Evolutionary conservation across 2,329 filamentous ascomycete genomes (phyloP), one percentile per base, ranked within the genome.

Genomic region (Cladophialophora exuberans): DNA sequence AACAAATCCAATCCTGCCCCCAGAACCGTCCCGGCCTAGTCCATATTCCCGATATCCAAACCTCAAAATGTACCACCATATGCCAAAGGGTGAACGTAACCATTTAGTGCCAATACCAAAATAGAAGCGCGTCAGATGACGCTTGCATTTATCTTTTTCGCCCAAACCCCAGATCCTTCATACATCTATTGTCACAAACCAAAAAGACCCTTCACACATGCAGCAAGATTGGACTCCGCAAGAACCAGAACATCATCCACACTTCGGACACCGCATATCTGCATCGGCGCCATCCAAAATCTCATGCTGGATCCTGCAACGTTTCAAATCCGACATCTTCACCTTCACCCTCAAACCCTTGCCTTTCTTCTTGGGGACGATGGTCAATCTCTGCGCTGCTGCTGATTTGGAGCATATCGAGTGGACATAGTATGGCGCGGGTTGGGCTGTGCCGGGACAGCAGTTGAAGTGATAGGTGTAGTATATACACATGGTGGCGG

Each of bases 381-480:
- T 15, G 4, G 42, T 10, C 5, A 47, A 10, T 41, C 44, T 50
- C 38, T 56, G 55, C 10, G 52, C 52, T 28, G 22, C 26, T 20
- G 57, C 51, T 9, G 62, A 61, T 23, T 47, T 49, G 31, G 60
- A 53, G 46, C 62, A 64, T 45, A 57, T 59, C 6, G 57, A 56
- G 42, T 64, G 62, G 43, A 64, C 58, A 45, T 62, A 64, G 36
- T 64, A 64, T 20, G 62, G 62, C 33, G 62, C 62, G 25, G 62
- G 61, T 23, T 45, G 51, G 6, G 61, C 59, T 22, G 62, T 63
- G 23, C 62, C 62, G 18, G 62, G 62, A 44, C 62, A 64, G 50
- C 62, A 64, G 26, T 49, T 59, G 57, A 62, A 64, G 33, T 64
- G 62, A 33, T 63, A 64, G 52, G 62, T 64, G 39, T 62, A 60